Evolutionary conservation across 768 basidiomycete genomes (phyloP).

Genomic region (Asterophora lycoperdoides): DNA sequence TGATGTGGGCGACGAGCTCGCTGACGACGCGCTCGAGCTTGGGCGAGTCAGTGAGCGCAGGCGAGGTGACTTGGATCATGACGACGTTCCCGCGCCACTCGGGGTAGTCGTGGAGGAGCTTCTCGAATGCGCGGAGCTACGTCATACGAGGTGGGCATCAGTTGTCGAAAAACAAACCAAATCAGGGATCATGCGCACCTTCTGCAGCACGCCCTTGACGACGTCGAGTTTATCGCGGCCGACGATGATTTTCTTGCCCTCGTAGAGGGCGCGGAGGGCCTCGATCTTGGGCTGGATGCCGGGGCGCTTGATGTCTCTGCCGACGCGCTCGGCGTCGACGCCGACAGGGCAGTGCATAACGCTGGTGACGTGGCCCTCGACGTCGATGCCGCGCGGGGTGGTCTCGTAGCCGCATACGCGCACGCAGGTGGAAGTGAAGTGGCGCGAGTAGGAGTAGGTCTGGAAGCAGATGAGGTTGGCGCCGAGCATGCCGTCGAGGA

Average conservation of each 20-base stretch:
- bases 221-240: slow-evolving; percentile 97
- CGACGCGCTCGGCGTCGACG: slow-evolving; percentile 88
- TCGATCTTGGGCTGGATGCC: slow-evolving; percentile 90
- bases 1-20: slow-evolving; percentile 91
- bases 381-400: slow-evolving; percentile 68
- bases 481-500: slow-evolving; percentile 96
- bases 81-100: slow-evolving; percentile 92
- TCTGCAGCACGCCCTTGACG: slow-evolving; percentile 97
- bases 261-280: slow-evolving; percentile 77
- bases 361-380: slow-evolving; percentile 76
- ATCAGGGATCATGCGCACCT: slow-evolving; percentile 42
- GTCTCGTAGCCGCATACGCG: slow-evolving; percentile 96
- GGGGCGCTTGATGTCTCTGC: slow-evolving; percentile 69
- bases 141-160: not conserved
- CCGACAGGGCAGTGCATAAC: slow-evolving; percentile 94
- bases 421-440: slow-evolving; percentile 92
- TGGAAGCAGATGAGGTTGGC: slow-evolving; percentile 97
- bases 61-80: slow-evolving; percentile 90
- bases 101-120: slow-evolving; percentile 88
- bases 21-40: slow-evolving; percentile 92
- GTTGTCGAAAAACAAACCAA: not conserved
- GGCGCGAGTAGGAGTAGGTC: slow-evolving; percentile 93
- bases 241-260: slow-evolving; percentile 97
- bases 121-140: slow-evolving; percentile 92
- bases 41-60: slow-evolving; percentile 86